These are phyloP conservation scores for Pilatotrama ljubarskyi DNA, from an alignment of 768 basidiomycete species.

Conservation along the genomic window DNA sequence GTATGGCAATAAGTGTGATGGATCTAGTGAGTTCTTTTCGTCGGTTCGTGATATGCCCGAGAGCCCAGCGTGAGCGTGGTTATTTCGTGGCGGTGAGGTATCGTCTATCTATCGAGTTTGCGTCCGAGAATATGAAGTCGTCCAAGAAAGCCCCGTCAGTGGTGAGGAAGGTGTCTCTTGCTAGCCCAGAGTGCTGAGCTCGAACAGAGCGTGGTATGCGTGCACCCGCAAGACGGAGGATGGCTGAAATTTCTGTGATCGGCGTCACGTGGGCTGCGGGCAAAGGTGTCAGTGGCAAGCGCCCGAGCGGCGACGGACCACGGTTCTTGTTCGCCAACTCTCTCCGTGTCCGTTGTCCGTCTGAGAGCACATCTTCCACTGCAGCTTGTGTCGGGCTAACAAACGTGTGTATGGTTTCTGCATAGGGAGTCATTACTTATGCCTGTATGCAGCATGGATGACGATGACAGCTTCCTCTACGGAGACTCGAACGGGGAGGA, in stretches of 20 bases:
- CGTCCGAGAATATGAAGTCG: too few relatives aligned
- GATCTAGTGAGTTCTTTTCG: background rate
- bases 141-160: too few relatives aligned
- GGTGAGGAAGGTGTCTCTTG: background rate
- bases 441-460: slow-evolving; percentile 18
- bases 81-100: too few relatives aligned
- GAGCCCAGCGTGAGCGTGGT: too few relatives aligned
- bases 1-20: background rate
- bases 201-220: background rate
- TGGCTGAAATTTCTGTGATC: slow-evolving; percentile 20
- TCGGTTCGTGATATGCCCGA: background rate
- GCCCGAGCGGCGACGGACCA: background rate
- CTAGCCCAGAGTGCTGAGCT: background rate
- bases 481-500: slow-evolving; percentile 31
- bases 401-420: background rate
- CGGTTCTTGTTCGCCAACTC: background rate
- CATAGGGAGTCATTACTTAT: background rate
- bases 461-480: slow-evolving; percentile 37
- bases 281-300: background rate
- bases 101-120: too few relatives aligned
- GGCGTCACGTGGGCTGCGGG: background rate
- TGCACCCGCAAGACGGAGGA: background rate
- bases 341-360: background rate
- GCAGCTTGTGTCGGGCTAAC: too few relatives aligned
- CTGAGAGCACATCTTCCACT: background rate